phyloP scores from a whole-genome alignment of 352 stramenopile species.

The Globisporangium megalacanthum region DNA sequence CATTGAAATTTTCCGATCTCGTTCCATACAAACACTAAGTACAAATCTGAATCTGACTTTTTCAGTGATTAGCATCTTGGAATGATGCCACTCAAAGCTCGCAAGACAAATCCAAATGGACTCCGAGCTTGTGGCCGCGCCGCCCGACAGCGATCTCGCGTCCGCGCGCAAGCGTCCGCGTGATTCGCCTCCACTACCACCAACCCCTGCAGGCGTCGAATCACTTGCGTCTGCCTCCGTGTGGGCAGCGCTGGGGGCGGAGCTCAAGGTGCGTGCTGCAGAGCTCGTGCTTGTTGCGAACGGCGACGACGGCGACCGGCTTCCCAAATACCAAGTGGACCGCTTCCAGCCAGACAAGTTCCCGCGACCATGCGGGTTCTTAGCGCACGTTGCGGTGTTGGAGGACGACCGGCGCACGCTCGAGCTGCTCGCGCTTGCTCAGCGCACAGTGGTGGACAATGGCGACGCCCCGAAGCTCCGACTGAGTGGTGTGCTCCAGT shows the following conservation, averaged over 20 bases:
- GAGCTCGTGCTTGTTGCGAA: background rate
- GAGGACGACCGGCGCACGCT: constrained; percentile 6
- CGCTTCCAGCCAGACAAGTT: constrained; percentile 10
- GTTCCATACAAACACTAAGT: no score
- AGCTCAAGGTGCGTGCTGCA: background rate
- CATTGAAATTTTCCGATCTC: no score
- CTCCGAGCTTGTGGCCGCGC: background rate
- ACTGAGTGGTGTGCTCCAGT: constrained; percentile 4
- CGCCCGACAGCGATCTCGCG: background rate
- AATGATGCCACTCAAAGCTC: no score
- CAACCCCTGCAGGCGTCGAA: background rate
- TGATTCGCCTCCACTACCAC: background rate
- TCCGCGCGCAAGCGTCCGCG: background rate
- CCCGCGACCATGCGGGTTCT: constrained; percentile 5
- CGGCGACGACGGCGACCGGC: background rate
- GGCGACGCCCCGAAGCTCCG: constrained; percentile 4
- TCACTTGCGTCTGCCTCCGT: background rate
- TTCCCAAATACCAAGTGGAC: constrained; percentile 13
- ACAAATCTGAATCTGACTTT: no score
- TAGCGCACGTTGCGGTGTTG: constrained; percentile 8
- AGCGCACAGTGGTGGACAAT: background rate
- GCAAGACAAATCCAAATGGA: no score
- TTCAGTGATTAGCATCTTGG: no score
- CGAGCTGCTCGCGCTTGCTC: background rate
- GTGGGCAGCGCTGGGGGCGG: background rate